Base-by-base conservation (phyloP, 2,329 filamentous ascomycete genomes). In the Microsporum ferrugineum region DNA sequence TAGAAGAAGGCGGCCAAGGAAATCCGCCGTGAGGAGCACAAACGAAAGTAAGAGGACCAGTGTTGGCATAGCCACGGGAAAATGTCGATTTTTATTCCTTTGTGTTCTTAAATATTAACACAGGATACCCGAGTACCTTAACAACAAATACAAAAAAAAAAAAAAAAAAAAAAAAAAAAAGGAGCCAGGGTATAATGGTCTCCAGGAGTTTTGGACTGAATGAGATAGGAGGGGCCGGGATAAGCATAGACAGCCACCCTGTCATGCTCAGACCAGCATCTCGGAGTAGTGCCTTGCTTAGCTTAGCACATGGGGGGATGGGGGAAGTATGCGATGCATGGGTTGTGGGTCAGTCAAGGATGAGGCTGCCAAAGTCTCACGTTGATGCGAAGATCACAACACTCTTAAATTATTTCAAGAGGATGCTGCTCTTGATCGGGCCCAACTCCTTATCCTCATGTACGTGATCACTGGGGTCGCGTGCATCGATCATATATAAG, bases 61-160 rank as follows among this genome's bases (percentile, higher is more conserved):
- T 64, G 69, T 6, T 75, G 72, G 72, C 69, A 72, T 51, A 68
- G 72, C 8, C 55, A 57, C 34, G 55, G 38, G n/a, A 57, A 38
- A 57, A 39, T n/a, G 31, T 39, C 39, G 39, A 43, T n/a, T 43
- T 43, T 43, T n/a, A 43, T 43, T 43, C 14, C 39, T 43, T 43
- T 43, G n/a, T 43, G n/a, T 43, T 23, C 3, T 17, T 12, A 17
- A 47, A 45, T 47, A 39, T 47, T 47, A 59, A 59, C 47, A 59
- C 57, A 38, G 57, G 57, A 43, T 34, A 59, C 47, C 57, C 38
- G 41, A 45, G 29, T 59, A 47, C 39, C n/a, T 59, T 47, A 59
- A 41, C n/a, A 34, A 8, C 57, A 59, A 6, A 43, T 43, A 43
- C 39, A 17, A 17, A 17, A 17, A 17, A 17, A 17, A 17, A n/a